Conservation (phyloP, 805 yeast genomes). For the Saturnispora galanensis region DNA sequence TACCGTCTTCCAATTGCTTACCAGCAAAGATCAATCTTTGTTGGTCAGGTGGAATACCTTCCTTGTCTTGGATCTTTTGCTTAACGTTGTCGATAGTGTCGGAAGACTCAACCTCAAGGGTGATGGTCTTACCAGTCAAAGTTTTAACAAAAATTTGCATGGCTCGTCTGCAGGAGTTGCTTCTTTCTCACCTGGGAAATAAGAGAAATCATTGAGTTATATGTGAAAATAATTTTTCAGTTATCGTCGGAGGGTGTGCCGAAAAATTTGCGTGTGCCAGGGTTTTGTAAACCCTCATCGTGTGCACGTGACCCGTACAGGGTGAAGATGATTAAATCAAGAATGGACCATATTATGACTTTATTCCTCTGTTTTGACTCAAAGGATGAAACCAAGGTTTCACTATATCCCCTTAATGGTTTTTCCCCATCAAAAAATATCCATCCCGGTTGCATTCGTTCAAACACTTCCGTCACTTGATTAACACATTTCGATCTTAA, state of each 20-base stretch:
- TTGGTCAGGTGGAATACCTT: conserved; percentile 97
- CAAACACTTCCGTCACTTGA: background rate
- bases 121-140: conserved; percentile 55
- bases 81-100: conserved; percentile 97
- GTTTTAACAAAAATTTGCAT: conserved; percentile 54
- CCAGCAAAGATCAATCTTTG: conserved; percentile 97
- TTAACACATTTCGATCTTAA: background rate
- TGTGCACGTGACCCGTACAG: conserved; percentile 5
- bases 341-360: background rate
- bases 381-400: background rate
- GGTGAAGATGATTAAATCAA: background rate
- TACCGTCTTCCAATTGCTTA: conserved; percentile 94
- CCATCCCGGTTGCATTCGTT: background rate
- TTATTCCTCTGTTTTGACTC: background rate
- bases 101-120: conserved; percentile 95
- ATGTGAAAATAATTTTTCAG: background rate
- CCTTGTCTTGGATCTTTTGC: conserved; percentile 94
- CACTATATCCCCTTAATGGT: background rate
- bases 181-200: conserved; percentile 50
- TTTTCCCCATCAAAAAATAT: background rate
- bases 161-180: conserved; percentile 63
- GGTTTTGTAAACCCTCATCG: conserved; percentile 2
- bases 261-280: background rate
- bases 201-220: background rate
- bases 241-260: background rate